A percentile compares a stretch with the other conserved stretches of the same genome.
phyloP scores from a whole-genome alignment of 768 basidiomycete genomes.

The Mycena pura region DNA sequence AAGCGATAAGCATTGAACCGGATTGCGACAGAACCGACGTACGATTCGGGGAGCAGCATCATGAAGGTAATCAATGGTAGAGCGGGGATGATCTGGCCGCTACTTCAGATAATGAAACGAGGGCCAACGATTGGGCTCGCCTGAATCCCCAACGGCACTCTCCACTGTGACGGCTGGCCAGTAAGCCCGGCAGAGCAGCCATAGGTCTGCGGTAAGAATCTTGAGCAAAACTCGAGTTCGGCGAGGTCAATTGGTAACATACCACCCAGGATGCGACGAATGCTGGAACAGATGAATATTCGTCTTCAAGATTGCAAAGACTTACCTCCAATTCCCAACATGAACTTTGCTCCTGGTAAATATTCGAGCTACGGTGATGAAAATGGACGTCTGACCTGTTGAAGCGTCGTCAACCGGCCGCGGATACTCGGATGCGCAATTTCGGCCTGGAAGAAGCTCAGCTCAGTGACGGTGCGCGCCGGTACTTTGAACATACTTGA shows the following conservation, averaged over 20 bases:
- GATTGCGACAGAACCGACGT: constrained; percentile 13
- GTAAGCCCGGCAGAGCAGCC: constrained; percentile 47
- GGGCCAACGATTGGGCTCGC: constrained; percentile 19
- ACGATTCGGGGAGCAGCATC: constrained; percentile 59
- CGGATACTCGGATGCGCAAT: constrained; percentile 64
- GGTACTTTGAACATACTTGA: constrained; percentile 39
- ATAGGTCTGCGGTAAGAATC: constrained; percentile 39
- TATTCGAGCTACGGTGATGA: background rate
- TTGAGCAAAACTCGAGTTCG: background rate
- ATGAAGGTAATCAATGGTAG: constrained; percentile 58
- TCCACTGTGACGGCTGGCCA: constrained; percentile 52
- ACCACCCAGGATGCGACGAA: constrained; percentile 58
- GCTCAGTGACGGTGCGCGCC: background rate
- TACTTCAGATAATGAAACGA: background rate
- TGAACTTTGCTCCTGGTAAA: constrained; percentile 38
- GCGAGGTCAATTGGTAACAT: background rate
- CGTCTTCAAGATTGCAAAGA: background rate
- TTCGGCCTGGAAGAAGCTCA: constrained; percentile 45
- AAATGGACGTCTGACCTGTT: constrained; percentile 42
- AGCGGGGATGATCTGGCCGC: constrained; percentile 47
- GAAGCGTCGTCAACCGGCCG: constrained; percentile 59
- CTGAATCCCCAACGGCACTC: constrained; percentile 55
- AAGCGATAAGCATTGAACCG: background rate
- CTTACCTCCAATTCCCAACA: constrained; percentile 55
- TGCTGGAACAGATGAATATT: constrained; percentile 35